Percentiles rank a stretch among this genome's conserved stretches.
Conservation (phyloP, 305 asterid species). For the Lippia alba region DNA sequence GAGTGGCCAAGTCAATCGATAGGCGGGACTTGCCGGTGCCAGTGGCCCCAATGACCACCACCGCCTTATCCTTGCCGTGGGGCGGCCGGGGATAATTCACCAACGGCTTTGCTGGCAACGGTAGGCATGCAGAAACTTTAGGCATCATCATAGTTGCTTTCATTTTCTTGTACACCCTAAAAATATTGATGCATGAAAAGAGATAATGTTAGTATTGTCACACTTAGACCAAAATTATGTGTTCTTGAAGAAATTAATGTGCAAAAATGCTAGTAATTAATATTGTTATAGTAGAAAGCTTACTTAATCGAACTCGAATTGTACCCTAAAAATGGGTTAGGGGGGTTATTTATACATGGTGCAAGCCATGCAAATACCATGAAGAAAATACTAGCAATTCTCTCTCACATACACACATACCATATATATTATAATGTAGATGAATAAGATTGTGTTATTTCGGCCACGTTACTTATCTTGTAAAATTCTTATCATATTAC, state of each 20-base stretch:
- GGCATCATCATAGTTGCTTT: slow-evolving; percentile 36
- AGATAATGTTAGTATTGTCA: background rate
- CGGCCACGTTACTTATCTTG: background rate
- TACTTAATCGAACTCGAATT: background rate
- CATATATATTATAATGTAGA: too few relatives aligned
- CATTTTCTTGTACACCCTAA: background rate
- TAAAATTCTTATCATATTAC: background rate
- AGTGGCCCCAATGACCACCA: slow-evolving; percentile 53
- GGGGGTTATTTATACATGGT: too few relatives aligned
- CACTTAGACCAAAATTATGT: too few relatives aligned
- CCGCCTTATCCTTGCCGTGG: slow-evolving; percentile 40
- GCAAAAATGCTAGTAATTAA: too few relatives aligned
- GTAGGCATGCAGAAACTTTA: slow-evolving; percentile 42
- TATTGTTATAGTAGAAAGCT: background rate
- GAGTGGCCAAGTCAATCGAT: slow-evolving; percentile 43
- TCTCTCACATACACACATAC: too few relatives aligned
- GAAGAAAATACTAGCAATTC: too few relatives aligned
- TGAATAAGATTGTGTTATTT: background rate
- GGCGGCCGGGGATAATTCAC: slow-evolving; percentile 41
- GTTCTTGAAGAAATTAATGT: too few relatives aligned
- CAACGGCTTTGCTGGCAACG: slow-evolving; percentile 37
- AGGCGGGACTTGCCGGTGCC: slow-evolving; percentile 53
- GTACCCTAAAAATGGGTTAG: background rate
- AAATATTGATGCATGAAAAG: background rate
- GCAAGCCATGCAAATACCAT: too few relatives aligned